Percentiles rank a stretch among this genome's conserved stretches.
Evolutionary conservation across 1,284 basidiomycete species (phyloP).

Genomic region (Meira miltonrushii): DNA sequence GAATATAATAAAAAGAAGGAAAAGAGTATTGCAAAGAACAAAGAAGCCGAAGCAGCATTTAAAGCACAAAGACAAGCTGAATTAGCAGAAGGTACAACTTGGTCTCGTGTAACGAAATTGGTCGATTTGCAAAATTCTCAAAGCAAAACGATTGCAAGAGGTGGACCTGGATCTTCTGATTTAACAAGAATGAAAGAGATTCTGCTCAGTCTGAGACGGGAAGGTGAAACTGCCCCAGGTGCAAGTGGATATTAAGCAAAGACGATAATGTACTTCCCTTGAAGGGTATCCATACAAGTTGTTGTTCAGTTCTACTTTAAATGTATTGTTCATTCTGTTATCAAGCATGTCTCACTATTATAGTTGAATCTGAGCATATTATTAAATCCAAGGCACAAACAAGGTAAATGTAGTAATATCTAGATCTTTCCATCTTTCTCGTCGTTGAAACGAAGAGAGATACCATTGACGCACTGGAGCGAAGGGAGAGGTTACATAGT

Average conservation of each 20-base stretch:
- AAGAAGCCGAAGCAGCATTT: constrained; percentile 86
- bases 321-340: too few relatives aligned
- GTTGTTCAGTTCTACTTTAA: too few relatives aligned
- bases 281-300: too few relatives aligned
- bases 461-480: constrained; percentile 11
- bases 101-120: constrained; percentile 84
- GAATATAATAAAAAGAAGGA: constrained; percentile 89
- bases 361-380: neutral
- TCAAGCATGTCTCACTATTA: neutral
- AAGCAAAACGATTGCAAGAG: constrained; percentile 86
- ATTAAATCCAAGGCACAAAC: neutral
- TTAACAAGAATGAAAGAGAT: constrained; percentile 74
- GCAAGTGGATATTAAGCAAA: constrained; percentile 7
- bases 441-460: constrained; percentile 13
- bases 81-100: constrained; percentile 85
- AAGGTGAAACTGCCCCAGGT: constrained; percentile 12
- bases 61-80: constrained; percentile 67
- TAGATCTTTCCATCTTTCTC: constrained; percentile 10
- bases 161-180: constrained; percentile 82
- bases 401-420: neutral
- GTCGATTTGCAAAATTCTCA: constrained; percentile 88
- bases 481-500: neutral
- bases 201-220: constrained; percentile 11
- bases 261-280: too few relatives aligned
- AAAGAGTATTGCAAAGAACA: constrained; percentile 88